phyloP scores from a whole-genome alignment of 2,329 filamentous ascomycete genomes.

The Helotiales sp. region DNA sequence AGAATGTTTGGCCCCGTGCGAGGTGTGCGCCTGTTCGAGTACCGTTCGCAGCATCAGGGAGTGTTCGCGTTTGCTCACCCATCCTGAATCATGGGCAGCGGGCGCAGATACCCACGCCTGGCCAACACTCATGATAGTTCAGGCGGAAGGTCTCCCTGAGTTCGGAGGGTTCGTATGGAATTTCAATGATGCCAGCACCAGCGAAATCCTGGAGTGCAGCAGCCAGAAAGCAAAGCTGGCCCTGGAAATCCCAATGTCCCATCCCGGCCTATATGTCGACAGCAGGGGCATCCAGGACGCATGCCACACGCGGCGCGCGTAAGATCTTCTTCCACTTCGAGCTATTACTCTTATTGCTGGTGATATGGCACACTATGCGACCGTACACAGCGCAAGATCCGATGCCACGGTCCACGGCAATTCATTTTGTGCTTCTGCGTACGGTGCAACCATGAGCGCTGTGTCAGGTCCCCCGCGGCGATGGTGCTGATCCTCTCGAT shows the following conservation, averaged over 20 bases:
- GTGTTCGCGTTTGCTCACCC: not conserved
- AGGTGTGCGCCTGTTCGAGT: not conserved
- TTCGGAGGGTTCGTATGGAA: not conserved
- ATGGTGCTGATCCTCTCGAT: no score
- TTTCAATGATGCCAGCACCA: not conserved
- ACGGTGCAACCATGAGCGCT: no score
- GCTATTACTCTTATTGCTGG: not conserved
- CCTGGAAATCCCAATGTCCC: constrained; percentile 5
- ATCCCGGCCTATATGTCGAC: not conserved
- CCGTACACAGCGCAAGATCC: no score
- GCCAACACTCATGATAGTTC: not conserved
- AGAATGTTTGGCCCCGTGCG: not conserved
- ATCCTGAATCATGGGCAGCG: not conserved
- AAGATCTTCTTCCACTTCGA: not conserved
- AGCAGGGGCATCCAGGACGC: not conserved
- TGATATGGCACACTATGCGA: no score
- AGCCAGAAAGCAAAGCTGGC: not conserved
- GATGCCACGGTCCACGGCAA: no score
- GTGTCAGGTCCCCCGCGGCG: no score
- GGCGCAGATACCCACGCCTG: not conserved
- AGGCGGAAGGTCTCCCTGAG: not conserved
- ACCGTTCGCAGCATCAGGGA: not conserved
- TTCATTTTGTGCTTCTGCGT: no score
- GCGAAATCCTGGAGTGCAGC: not conserved
- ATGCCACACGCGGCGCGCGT: not conserved